These are phyloP conservation scores for Plasmopara halstedii DNA, from an alignment of 352 stramenopile species.

Conservation along the genomic window DNA sequence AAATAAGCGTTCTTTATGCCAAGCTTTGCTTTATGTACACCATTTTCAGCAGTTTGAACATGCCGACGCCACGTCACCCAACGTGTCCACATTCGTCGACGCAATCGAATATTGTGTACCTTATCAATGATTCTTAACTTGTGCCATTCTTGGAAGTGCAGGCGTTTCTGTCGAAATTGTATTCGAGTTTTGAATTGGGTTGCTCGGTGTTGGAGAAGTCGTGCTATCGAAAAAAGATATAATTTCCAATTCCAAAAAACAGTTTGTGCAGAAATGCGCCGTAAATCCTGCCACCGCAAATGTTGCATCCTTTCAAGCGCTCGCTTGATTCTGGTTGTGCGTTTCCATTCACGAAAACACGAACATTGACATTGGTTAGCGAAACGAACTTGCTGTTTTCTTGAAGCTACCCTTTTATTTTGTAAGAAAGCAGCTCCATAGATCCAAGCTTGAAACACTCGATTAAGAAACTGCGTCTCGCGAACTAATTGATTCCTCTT, in stretches of 20 bases:
- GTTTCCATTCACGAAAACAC: constrained; percentile 27
- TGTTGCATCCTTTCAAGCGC: constrained; percentile 14
- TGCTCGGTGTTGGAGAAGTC: constrained; percentile 19
- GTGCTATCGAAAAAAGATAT: constrained; percentile 27
- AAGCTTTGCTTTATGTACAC: constrained; percentile 14
- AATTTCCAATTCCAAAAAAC: constrained; percentile 49
- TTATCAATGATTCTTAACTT: constrained; percentile 21
- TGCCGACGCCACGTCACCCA: constrained; percentile 22
- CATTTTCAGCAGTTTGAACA: constrained; percentile 15
- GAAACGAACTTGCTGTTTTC: constrained; percentile 1
- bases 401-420: constrained; percentile 5
- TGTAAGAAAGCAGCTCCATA: constrained; percentile 12
- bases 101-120: constrained; percentile 13
- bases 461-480: constrained; percentile 16
- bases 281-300: constrained; percentile 15
- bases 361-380: constrained; percentile 7
- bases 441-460: constrained; percentile 34
- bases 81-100: constrained; percentile 24
- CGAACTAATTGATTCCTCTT: constrained; percentile 24
- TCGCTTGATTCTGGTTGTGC: constrained; percentile 13
- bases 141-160: constrained; percentile 23
- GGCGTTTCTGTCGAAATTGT: not conserved
- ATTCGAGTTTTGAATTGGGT: constrained; percentile 3
- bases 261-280: constrained; percentile 13
- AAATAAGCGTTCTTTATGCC: constrained; percentile 25